Base-by-base conservation (phyloP, 164 flowering plant genomes). In the Berberis thunbergii region DNA sequence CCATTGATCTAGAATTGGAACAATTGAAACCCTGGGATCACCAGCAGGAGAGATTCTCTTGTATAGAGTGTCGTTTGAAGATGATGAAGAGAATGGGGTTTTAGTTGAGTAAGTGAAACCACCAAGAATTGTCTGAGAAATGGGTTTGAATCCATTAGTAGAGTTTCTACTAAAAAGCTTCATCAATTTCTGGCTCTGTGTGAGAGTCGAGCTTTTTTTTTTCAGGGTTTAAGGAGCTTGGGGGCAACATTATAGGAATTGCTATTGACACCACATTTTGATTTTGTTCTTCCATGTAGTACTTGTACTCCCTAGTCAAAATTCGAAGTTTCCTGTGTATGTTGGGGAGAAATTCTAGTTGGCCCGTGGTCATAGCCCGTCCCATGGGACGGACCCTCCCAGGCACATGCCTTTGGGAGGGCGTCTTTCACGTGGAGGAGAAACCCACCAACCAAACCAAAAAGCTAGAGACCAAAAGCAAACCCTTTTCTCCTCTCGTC, bases 1-100 rank as follows among this genome's bases (percentile, higher is more conserved):
- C 80, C 82, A 78, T 62, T 75, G 73, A 63, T 79, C 74, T 10
- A 81, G 84, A 11, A 75, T 64, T 9, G 82, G 79, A 9, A 64
- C 68, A 1, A 75, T 62, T 1, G 84, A 74, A 6, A 53, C 59
- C 3, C 57, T 69, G 7, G 75, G 75, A 62, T 76, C 62, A 6
- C 76, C 75, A 3, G 69, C 9, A 0, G 72, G 76, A 0, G 70
- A 61, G 13, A 77, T 77, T 60, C 77, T 75, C 57, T 49, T 54
- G 68, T 61, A 74, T 56, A 77, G 60, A 10, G 69, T 60, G 6
- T 68, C 69, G 41, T n/a, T 2, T 26, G 46, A 39, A 6, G 48
- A 2, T 9, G 39, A 5, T 2, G n/a, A 9, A 3, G 45, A 7
- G 5, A 11, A 7, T 59, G n/a, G 1, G 58, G 13, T 26, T 58